Conservation (phyloP, 306 rosid species). For the Quercus wislizeni region DNA sequence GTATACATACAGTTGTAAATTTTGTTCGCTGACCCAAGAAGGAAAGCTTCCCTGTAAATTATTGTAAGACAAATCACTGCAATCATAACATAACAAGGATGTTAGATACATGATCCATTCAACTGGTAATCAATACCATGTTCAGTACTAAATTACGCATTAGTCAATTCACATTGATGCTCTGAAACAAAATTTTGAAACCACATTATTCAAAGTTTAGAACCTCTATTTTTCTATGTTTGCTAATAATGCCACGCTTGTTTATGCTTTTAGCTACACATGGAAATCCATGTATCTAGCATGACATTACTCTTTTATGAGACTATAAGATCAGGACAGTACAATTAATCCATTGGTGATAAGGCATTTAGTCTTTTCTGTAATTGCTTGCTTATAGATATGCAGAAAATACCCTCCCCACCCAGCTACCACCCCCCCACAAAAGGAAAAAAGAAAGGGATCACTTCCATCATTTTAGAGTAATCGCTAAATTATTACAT, state of each 20-base stretch:
- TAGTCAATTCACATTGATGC: neutral
- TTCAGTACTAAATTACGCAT: neutral
- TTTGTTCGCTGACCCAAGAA: conserved; percentile 54
- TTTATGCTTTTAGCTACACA: neutral
- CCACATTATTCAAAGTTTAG: neutral
- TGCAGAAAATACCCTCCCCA: too few relatives aligned
- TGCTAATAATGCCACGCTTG: neutral
- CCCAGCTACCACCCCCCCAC: too few relatives aligned
- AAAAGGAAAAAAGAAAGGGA: neutral
- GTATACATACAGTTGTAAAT: conserved; percentile 55
- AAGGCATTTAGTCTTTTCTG: neutral
- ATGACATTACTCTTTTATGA: neutral
- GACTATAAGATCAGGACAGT: neutral
- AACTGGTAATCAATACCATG: neutral
- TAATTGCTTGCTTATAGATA: neutral
- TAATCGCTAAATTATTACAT: neutral
- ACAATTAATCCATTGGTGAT: neutral
- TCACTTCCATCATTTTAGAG: neutral
- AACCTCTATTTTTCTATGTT: neutral
- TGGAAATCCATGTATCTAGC: neutral
- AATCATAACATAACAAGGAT: conserved; percentile 17
- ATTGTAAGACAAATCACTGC: conserved; percentile 90
- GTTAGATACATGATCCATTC: conserved; percentile 1
- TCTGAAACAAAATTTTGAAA: neutral
- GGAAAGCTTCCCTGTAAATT: conserved; percentile 66